phyloP scores from a whole-genome alignment of 257 asterid genomes.

The Solanum clarkiae region DNA sequence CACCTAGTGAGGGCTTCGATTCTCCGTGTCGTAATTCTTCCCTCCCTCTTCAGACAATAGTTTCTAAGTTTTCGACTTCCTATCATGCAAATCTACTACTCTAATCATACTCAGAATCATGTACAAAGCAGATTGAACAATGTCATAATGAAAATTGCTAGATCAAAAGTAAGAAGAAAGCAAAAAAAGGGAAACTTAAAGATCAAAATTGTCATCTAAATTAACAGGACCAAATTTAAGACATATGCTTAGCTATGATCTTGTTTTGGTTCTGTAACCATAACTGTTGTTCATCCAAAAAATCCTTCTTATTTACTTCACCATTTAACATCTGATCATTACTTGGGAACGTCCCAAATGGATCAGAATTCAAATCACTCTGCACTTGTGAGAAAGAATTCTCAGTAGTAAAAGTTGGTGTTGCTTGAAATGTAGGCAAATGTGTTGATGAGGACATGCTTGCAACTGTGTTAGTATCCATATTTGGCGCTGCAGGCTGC shows the following conservation, averaged over 20 bases:
- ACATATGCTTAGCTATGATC: conserved; percentile 46
- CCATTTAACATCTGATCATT: conserved; percentile 14
- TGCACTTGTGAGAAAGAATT: conserved; percentile 3
- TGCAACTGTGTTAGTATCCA: no score
- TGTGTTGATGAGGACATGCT: neutral
- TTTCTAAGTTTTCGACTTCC: neutral
- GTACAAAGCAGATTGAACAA: neutral
- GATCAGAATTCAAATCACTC: conserved; percentile 29
- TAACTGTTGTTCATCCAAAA: conserved; percentile 37
- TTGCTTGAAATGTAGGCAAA: conserved; percentile 25
- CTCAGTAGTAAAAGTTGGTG: conserved; percentile 42
- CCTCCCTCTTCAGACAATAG: neutral
- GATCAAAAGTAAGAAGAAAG: neutral
- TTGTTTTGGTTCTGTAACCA: conserved; percentile 76
- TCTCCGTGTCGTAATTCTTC: no score
- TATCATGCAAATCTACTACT: neutral
- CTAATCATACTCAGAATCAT: neutral
- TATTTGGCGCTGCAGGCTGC: neutral
- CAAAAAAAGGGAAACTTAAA: neutral
- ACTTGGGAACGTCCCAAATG: conserved; percentile 23
- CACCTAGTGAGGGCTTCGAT: neutral
- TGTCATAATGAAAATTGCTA: neutral
- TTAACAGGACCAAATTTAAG: neutral
- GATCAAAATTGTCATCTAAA: neutral
- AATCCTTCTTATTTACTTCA: conserved; percentile 23